Evolutionary conservation across 352 stramenopile genomes (phyloP).

Genomic region (Pythium rishiriense): DNA sequence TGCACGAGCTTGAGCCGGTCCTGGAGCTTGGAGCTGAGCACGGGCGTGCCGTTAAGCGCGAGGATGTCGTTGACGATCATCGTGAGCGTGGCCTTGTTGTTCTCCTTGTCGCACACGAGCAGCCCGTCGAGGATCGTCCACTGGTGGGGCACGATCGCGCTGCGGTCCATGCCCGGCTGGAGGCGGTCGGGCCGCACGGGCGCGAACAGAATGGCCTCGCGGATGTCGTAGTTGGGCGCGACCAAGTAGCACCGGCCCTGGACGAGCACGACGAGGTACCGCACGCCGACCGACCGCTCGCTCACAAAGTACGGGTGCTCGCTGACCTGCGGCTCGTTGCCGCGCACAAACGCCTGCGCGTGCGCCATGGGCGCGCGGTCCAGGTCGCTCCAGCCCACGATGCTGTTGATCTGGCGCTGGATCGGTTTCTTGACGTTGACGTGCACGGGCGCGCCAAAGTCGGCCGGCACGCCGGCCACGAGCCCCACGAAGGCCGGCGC

Average conservation of each 20-base stretch:
- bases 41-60: conserved; percentile 76
- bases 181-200: conserved; percentile 75
- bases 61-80: conserved; percentile 86
- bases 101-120: conserved; percentile 82
- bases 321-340: conserved; percentile 72
- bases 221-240: conserved; percentile 82
- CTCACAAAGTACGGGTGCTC: conserved; percentile 88
- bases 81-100: conserved; percentile 66
- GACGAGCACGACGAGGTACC: conserved; percentile 76
- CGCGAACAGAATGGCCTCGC: conserved; percentile 75
- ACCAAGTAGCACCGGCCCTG: conserved; percentile 83
- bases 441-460: conserved; percentile 66
- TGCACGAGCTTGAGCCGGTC: conserved; percentile 88
- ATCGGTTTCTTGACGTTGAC: conserved; percentile 78
- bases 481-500: conserved; percentile 16
- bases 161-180: conserved; percentile 73
- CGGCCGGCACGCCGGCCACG: conserved; percentile 43
- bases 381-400: conserved; percentile 78
- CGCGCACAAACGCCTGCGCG: conserved; percentile 63
- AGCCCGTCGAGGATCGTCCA: conserved; percentile 88
- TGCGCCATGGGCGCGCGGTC: conserved; percentile 77
- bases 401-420: conserved; percentile 79
- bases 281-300: conserved; percentile 74
- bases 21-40: conserved; percentile 86
- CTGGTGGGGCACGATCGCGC: conserved; percentile 73